These are phyloP conservation scores for Yarrowia sp. DNA, from an alignment of 805 yeast genomes.

Conservation along the genomic window DNA sequence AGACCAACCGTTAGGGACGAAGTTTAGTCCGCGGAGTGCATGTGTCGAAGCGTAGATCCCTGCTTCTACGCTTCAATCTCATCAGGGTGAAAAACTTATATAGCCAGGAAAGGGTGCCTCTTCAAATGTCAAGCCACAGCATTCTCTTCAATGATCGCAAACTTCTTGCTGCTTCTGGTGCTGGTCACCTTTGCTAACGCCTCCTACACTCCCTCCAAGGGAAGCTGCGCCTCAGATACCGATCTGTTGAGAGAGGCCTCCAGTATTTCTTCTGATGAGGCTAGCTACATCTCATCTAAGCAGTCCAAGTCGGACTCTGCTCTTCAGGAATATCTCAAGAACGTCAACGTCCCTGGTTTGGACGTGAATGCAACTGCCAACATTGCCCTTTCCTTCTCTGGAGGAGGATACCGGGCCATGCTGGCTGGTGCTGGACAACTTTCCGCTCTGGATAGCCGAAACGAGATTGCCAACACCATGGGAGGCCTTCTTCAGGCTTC, in stretches of 20 bases:
- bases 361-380: conserved; percentile 51
- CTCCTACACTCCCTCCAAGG: not conserved
- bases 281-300: conserved; percentile 1
- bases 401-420: conserved; percentile 94
- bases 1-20: not conserved
- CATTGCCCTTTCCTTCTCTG: conserved; percentile 65
- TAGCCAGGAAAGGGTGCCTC: not conserved
- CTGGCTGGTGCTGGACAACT: conserved; percentile 80
- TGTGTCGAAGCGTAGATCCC: conserved; percentile 9
- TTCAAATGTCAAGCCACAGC: not conserved
- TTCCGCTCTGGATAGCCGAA: conserved; percentile 75
- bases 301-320: conserved; percentile 47
- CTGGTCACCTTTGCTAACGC: conserved; percentile 9
- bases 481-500: conserved; percentile 76
- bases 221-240: not conserved
- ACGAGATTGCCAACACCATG: conserved; percentile 59
- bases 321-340: conserved; percentile 55
- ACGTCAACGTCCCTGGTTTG: conserved; percentile 58
- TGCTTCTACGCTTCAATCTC: not conserved
- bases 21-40: not conserved
- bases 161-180: conserved; percentile 13
- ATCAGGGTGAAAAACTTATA: not conserved
- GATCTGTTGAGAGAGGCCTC: conserved; percentile 5
- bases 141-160: not conserved
- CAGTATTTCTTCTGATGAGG: conserved; percentile 3